Conservation (phyloP, 1,139 yeast genomes). For the Entelexis sorbosivorans region DNA sequence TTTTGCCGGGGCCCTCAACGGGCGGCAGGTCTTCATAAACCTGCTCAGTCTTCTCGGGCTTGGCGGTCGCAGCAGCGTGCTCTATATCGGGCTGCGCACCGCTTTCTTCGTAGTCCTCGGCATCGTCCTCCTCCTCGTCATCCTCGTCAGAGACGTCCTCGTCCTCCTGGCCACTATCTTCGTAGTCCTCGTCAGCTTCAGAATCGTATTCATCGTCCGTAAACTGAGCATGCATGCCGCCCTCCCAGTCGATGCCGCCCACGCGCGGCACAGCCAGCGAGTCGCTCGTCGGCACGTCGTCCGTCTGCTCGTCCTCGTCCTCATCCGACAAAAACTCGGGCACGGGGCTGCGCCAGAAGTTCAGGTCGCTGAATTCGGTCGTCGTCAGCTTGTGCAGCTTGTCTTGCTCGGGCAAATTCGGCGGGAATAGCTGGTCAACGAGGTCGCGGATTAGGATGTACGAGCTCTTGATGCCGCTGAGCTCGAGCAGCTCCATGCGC, state of each 20-base stretch:
- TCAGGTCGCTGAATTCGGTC: conserved; percentile 51
- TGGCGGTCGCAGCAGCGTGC: too few species aligned
- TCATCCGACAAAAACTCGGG: conserved; percentile 40
- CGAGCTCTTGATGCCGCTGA: conserved; percentile 84
- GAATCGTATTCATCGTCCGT: conserved; percentile 16
- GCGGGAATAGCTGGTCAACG: conserved; percentile 97
- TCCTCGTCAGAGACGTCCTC: conserved; percentile 23
- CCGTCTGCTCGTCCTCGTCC: background rate
- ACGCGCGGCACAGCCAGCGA: background rate
- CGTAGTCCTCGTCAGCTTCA: conserved; percentile 21
- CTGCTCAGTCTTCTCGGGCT: too few species aligned
- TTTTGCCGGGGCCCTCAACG: too few species aligned
- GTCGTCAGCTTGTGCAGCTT: conserved; percentile 31
- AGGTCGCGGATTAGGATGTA: conserved; percentile 85
- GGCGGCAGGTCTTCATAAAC: too few species aligned
- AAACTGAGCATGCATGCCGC: conserved; percentile 14
- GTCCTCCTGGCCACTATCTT: conserved; percentile 16
- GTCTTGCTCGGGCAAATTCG: conserved; percentile 30
- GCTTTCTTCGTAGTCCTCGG: conserved; percentile 31
- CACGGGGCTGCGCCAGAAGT: conserved; percentile 83
- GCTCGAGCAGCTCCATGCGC: conserved; percentile 87
- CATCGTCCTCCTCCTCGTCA: conserved; percentile 23
- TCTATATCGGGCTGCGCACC: background rate
- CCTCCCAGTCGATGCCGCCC: conserved; percentile 15
- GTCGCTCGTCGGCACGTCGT: background rate